Percentiles rank a stretch among this genome's conserved stretches.
Conservation (phyloP, 345 rosid genomes). For the Eutrema yunnanense region DNA sequence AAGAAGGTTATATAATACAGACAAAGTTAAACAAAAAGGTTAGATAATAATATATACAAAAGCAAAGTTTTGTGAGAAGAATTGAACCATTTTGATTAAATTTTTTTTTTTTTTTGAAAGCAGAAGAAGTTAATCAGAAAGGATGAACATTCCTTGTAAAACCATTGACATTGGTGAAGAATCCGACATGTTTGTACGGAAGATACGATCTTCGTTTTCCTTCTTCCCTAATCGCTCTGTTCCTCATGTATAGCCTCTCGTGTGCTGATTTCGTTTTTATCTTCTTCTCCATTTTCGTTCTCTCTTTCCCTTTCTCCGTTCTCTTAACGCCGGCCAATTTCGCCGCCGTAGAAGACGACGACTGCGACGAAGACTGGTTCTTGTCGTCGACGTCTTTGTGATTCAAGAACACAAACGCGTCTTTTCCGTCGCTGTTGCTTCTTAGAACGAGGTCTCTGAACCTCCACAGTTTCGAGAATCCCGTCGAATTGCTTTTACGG, state of each 20-base stretch:
- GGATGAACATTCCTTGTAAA: conserved; percentile 49
- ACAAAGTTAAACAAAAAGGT: background rate
- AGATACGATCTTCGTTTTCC: conserved; percentile 38
- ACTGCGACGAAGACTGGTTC: background rate
- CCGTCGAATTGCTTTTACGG: conserved; percentile 58
- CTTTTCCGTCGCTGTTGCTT: conserved; percentile 52
- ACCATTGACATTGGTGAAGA: conserved; percentile 47
- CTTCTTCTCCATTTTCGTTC: background rate
- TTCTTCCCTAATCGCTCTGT: conserved; percentile 27
- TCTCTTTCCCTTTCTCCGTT: background rate
- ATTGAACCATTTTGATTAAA: background rate
- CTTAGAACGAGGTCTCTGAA: conserved; percentile 44
- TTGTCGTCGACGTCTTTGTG: background rate
- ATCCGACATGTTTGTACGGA: conserved; percentile 52
- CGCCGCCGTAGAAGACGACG: background rate
- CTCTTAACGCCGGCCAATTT: conserved; percentile 5
- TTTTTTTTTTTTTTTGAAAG: background rate
- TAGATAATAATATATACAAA: conserved; percentile 5
- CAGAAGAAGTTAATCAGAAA: conserved; percentile 22
- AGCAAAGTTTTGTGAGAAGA: background rate
- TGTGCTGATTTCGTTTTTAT: conserved; percentile 26
- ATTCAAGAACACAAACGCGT: conserved; percentile 39
- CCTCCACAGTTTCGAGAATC: conserved; percentile 64
- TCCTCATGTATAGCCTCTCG: conserved; percentile 44
- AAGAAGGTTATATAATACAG: background rate